Evolutionary conservation across 129 eudicot species (phyloP).

Genomic region (Erigeron canadensis): DNA sequence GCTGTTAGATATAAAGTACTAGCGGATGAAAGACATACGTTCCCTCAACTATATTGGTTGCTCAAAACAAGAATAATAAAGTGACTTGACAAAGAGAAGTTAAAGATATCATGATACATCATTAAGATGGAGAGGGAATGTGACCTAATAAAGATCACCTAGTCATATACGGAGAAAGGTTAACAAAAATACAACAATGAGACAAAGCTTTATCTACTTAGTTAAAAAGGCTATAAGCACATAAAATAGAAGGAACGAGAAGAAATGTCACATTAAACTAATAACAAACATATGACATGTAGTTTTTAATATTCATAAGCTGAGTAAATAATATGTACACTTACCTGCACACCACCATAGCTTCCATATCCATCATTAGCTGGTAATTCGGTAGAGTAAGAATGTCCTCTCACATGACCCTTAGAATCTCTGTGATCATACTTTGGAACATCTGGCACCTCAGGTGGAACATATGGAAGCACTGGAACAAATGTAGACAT

Average conservation of each 20-base stretch:
- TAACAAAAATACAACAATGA: neutral
- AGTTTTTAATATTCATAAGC: neutral
- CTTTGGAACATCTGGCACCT: slow-evolving; percentile 51
- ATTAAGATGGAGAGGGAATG: neutral
- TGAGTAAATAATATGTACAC: neutral
- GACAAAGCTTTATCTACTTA: neutral
- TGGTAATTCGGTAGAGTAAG: slow-evolving; percentile 68
- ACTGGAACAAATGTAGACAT: slow-evolving; percentile 79
- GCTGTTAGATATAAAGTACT: slow-evolving; percentile 13
- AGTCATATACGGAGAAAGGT: neutral
- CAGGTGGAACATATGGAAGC: slow-evolving; percentile 78
- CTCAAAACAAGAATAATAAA: neutral
- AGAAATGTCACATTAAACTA: neutral
- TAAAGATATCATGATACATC: neutral
- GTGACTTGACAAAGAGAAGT: neutral
- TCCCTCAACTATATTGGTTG: neutral
- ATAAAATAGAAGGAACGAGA: neutral
- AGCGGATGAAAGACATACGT: slow-evolving; percentile 3
- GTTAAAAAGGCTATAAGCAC: neutral
- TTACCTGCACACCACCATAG: slow-evolving; percentile 71
- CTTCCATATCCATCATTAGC: slow-evolving; percentile 60
- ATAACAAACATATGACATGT: slow-evolving; percentile 1
- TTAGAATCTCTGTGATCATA: slow-evolving; percentile 74
- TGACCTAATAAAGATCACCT: slow-evolving; percentile 6
- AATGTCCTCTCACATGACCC: slow-evolving; percentile 78